A percentile compares a stretch with the other conserved stretches of the same genome.
Evolutionary conservation across 768 basidiomycete genomes (phyloP).

Genomic region (Cystofilobasidium ferigula): DNA sequence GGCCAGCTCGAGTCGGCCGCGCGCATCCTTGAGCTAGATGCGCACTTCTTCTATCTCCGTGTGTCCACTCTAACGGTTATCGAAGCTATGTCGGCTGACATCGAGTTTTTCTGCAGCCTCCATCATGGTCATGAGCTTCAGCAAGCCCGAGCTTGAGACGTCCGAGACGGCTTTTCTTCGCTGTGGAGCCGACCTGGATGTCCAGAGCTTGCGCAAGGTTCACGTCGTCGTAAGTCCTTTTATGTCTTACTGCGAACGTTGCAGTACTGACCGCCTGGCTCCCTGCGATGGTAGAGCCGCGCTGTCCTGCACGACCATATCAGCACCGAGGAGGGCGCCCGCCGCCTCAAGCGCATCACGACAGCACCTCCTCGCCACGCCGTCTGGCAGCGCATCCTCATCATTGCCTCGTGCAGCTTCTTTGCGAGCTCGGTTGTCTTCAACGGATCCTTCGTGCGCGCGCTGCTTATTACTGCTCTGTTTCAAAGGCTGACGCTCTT

Average conservation of each 20-base stretch:
- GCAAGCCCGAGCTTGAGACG: constrained; percentile 6
- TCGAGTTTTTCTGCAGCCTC: neutral
- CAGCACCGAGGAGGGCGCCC: constrained; percentile 16
- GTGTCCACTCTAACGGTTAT: neutral
- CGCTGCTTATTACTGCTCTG: neutral
- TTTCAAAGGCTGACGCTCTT: neutral
- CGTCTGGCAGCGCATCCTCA: constrained; percentile 7
- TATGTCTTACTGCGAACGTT: neutral
- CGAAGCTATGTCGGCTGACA: no score
- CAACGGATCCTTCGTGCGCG: constrained; percentile 17
- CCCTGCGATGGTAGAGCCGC: constrained; percentile 13
- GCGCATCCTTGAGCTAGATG: constrained; percentile 19
- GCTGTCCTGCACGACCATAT: constrained; percentile 23
- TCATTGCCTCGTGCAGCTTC: constrained; percentile 23
- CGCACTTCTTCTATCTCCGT: constrained; percentile 26
- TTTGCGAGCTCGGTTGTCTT: constrained; percentile 23
- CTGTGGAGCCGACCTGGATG: constrained; percentile 11
- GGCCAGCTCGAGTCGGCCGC: constrained; percentile 20
- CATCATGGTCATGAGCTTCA: constrained; percentile 21
- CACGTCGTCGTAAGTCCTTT: constrained; percentile 8
- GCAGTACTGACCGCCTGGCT: neutral
- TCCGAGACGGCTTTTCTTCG: constrained; percentile 26
- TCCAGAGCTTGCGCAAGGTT: constrained; percentile 13
- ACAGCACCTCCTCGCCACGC: neutral
- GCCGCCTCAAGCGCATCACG: constrained; percentile 21